Conservation (phyloP, 1,284 basidiomycete species). For the Naganishia albida region DNA sequence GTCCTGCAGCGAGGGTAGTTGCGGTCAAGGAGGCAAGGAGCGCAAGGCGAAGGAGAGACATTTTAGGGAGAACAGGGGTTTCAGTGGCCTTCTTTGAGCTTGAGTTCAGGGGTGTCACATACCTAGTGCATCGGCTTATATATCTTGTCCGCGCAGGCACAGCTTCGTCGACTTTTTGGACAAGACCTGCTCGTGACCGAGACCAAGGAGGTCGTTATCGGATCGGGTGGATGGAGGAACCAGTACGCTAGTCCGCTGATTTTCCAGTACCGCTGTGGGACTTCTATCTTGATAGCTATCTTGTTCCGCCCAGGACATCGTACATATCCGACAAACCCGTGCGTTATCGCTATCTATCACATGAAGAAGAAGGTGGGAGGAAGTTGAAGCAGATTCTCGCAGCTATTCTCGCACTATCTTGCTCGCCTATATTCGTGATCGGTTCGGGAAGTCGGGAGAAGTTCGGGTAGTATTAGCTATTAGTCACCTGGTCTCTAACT, state of each 20-base stretch:
- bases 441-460: not conserved
- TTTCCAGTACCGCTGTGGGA: slow-evolving; percentile 1
- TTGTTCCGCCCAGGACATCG: not conserved
- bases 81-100: not conserved
- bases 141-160: not conserved
- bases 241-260: slow-evolving; percentile 6
- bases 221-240: slow-evolving; percentile 12
- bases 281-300: slow-evolving; percentile 4
- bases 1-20: slow-evolving; percentile 14
- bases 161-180: not conserved
- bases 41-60: slow-evolving; percentile 25
- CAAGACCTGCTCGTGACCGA: slow-evolving; percentile 1
- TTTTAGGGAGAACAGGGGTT: not conserved
- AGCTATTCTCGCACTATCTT: too few relatives aligned
- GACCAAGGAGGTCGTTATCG: slow-evolving; percentile 7
- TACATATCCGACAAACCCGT: slow-evolving; percentile 28
- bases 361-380: not conserved
- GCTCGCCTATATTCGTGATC: slow-evolving; percentile 24
- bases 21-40: slow-evolving; percentile 14
- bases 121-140: not conserved
- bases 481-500: slow-evolving; percentile 16
- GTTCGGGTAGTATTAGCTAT: slow-evolving; percentile 6
- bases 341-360: slow-evolving; percentile 24
- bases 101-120: not conserved
- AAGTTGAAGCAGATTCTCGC: too few relatives aligned